Evolutionary conservation across 2,329 filamentous ascomycete species (phyloP).

Genomic region (Apiospora kogelbergensis): DNA sequence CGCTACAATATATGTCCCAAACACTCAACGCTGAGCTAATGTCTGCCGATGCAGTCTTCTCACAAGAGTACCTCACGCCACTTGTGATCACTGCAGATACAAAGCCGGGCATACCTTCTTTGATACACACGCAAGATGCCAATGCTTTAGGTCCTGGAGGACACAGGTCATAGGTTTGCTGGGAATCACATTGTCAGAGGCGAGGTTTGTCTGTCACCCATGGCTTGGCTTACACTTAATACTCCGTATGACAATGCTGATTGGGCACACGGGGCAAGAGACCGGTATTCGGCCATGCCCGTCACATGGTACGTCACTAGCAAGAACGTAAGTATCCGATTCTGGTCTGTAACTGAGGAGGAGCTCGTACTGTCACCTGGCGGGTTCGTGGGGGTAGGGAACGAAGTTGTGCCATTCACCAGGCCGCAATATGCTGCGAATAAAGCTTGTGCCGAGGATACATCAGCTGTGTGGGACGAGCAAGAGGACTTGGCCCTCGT

Average conservation of each 20-base stretch:
- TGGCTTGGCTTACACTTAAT: slow-evolving; percentile 33
- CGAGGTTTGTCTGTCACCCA: neutral
- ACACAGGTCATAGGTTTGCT: slow-evolving; percentile 43
- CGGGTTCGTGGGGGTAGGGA: slow-evolving; percentile 45
- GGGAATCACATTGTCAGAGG: neutral
- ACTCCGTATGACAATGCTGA: slow-evolving; percentile 43
- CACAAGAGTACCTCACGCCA: slow-evolving; percentile 44
- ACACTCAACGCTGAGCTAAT: slow-evolving; percentile 46
- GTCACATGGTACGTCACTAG: slow-evolving; percentile 56
- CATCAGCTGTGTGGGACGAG: slow-evolving; percentile 44
- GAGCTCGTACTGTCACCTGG: slow-evolving; percentile 50
- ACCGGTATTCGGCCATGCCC: slow-evolving; percentile 45
- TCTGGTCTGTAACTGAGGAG: neutral
- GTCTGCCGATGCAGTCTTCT: slow-evolving; percentile 42
- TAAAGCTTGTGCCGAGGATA: slow-evolving; percentile 49
- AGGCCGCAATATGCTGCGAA: slow-evolving; percentile 54
- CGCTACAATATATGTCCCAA: slow-evolving; percentile 50
- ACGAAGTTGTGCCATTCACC: slow-evolving; percentile 47
- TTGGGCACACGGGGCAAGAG: slow-evolving; percentile 45
- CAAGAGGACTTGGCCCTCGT: slow-evolving; percentile 44
- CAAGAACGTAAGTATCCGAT: slow-evolving; percentile 6
- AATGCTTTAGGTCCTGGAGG: slow-evolving; percentile 47
- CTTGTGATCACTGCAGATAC: slow-evolving; percentile 46
- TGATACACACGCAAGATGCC: slow-evolving; percentile 53
- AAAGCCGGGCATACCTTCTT: slow-evolving; percentile 43